phyloP scores from a whole-genome alignment of 2,329 filamentous ascomycete genomes.

The Fusarium agapanthi region DNA sequence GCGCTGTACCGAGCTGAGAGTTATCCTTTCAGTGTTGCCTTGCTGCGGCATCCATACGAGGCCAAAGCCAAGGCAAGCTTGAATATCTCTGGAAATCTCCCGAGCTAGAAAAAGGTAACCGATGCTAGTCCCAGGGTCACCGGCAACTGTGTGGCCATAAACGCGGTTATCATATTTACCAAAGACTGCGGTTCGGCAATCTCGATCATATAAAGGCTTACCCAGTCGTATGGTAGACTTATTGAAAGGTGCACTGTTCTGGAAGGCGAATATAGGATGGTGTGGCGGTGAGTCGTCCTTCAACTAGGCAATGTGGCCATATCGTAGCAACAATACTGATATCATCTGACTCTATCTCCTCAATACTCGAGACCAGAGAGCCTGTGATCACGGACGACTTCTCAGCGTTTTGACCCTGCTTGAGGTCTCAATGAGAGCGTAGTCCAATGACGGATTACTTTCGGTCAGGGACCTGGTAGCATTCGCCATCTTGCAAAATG shows the following conservation, averaged over 20 bases:
- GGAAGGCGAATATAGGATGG: not conserved
- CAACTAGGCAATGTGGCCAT: rapidly evolving
- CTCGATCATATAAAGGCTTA: rapidly evolving
- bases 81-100: rapidly evolving
- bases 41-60: not conserved
- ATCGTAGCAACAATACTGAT: not conserved
- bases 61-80: rapidly evolving
- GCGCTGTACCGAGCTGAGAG: not conserved
- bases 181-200: not conserved
- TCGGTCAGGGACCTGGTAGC: rapidly evolving
- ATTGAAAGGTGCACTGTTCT: rapidly evolving
- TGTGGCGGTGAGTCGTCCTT: not conserved
- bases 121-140: not conserved
- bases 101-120: not conserved
- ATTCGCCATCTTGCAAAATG: rapidly evolving
- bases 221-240: rapidly evolving
- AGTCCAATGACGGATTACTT: rapidly evolving
- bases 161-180: rapidly evolving
- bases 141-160: not conserved
- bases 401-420: rapidly evolving
- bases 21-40: rapidly evolving
- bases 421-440: not conserved
- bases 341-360: not conserved
- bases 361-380: rapidly evolving
- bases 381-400: rapidly evolving